Conservation (phyloP, 306 rosid species). For the Lathyrus aphaca region DNA sequence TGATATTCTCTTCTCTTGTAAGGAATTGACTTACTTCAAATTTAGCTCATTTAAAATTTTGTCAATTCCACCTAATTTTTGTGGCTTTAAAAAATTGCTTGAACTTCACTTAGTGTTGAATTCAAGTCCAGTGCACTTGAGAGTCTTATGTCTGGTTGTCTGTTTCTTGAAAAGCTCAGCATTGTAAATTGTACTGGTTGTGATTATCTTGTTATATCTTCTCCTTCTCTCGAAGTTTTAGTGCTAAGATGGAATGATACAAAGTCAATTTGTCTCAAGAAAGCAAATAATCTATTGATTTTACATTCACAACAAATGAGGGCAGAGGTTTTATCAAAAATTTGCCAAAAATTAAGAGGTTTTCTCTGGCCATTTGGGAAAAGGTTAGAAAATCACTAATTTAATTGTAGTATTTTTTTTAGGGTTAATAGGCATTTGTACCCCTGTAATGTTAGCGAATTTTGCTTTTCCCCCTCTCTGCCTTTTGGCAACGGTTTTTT, state of each 20-base stretch:
- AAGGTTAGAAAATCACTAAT: too few relatives aligned
- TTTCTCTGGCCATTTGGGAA: too few relatives aligned
- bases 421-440: too few relatives aligned
- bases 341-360: too few relatives aligned
- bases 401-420: too few relatives aligned
- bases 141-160: slow-evolving; percentile 29
- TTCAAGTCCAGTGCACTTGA: not conserved
- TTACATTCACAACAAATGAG: not conserved
- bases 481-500: too few relatives aligned
- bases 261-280: slow-evolving; percentile 27
- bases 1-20: slow-evolving; percentile 26
- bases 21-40: not conserved
- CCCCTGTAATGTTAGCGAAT: too few relatives aligned
- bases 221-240: slow-evolving; percentile 5
- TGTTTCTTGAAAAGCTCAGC: not conserved
- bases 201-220: slow-evolving; percentile 5
- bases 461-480: too few relatives aligned
- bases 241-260: not conserved
- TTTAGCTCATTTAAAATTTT: not conserved
- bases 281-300: not conserved
- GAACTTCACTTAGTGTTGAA: not conserved
- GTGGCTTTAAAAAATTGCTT: slow-evolving; percentile 10
- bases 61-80: slow-evolving; percentile 6
- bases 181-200: not conserved
- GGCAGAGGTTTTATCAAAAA: too few relatives aligned